Evolutionary conservation across 768 basidiomycete species (phyloP), one percentile per base, ranked within the genome.

Genomic region (Chalciporus chontae): DNA sequence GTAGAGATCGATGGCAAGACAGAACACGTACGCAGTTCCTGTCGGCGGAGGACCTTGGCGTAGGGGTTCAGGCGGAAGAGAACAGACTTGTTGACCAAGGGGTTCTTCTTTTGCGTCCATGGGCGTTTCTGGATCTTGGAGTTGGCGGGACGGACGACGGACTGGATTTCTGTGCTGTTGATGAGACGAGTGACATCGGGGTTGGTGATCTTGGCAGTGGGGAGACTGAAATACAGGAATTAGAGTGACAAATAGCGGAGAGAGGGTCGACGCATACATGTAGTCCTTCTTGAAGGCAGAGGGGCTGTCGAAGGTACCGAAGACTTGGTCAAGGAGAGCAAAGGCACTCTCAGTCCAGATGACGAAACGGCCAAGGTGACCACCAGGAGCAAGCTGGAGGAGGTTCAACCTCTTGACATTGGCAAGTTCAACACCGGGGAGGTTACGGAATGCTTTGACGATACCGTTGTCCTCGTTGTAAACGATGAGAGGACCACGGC

Each of bases 51-150:
- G 40, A 88, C 87, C 83, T 95, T 95, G 63, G 94, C 95, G 73
- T 98, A 97, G 46, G 95, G 95, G 80, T 98, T 98, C 74, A 98
- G 81, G 64, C 94, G 87, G 91, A 94, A 94, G 68, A 94, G 84
- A 61, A 94, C 76, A 44, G 81, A 87, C 78, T 89, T 94, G 85
- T 96, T 96, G 74, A 82, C 71, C 63, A 96, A 81, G 46, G 94
- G 93, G 79, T 96, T 97, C 87, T 98, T 97, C 89, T 94, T 94
- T 77, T 97, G 94, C 56, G 93, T 90, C 90, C 90, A 94, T 53
- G 94, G 93, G 66, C 94, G 87, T 75, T 94, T 96, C 73, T 87
- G 85, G 54, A 74, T 67, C 72, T 90, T 88, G 55, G 83, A 76
- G 60, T 88, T 87, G 51, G 90, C 93, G 47, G 89, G 89, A 64